A percentile compares a stretch with the other conserved stretches of the same genome.
Evolutionary conservation across 306 rosid genomes (phyloP).

Genomic region (Prosopis cineraria): DNA sequence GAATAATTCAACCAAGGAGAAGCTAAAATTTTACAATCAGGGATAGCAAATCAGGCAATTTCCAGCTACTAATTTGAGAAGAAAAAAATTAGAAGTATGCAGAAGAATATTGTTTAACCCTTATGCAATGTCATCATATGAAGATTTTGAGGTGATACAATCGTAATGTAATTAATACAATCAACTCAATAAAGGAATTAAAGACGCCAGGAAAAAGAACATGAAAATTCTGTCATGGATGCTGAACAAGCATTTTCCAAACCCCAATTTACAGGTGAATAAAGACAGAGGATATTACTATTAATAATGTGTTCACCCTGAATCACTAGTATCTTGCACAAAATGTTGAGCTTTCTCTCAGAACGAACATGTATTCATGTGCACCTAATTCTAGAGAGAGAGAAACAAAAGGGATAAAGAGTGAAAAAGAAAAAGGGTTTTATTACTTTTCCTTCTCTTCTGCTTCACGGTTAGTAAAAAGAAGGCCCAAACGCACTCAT

Average conservation of each 20-base stretch:
- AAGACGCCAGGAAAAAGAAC: not conserved
- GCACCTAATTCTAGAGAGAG: not conserved
- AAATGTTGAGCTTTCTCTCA: not conserved
- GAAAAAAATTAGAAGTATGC: not conserved
- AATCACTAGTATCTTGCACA: not conserved
- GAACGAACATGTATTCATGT: not conserved
- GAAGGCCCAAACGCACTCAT: not conserved
- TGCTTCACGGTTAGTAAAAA: not conserved
- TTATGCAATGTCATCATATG: not conserved
- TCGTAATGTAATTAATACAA: not conserved
- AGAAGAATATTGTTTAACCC: not conserved
- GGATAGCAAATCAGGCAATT: not conserved
- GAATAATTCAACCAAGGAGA: slow-evolving; percentile 9
- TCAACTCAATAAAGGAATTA: not conserved
- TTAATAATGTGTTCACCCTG: not conserved
- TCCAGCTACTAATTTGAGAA: not conserved
- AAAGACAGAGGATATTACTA: not conserved
- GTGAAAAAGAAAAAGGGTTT: not conserved
- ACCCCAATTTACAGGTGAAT: not conserved
- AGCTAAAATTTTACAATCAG: not conserved
- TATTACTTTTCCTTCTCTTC: not conserved
- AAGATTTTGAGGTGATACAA: not conserved
- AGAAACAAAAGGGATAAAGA: not conserved
- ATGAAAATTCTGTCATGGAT: not conserved
- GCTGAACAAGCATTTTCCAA: not conserved